Evolutionary conservation across 164 flowering plant species (phyloP).

Genomic region (Vitis riparia): DNA sequence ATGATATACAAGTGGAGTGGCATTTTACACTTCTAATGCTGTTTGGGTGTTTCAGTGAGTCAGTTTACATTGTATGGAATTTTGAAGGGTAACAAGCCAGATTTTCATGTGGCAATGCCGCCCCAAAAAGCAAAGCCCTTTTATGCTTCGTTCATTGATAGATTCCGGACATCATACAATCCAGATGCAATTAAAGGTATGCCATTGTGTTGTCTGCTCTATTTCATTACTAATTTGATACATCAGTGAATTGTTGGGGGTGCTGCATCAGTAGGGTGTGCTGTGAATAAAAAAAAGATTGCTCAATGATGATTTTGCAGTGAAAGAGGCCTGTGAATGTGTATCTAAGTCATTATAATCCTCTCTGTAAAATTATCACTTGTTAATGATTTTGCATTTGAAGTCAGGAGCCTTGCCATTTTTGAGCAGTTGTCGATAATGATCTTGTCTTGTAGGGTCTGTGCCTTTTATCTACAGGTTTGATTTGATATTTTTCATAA

Average conservation of each 20-base stretch:
- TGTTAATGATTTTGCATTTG: neutral
- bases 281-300: too few species aligned
- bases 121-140: conserved; percentile 85
- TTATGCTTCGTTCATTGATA: conserved; percentile 77
- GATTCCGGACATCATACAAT: conserved; percentile 59
- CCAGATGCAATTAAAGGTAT: conserved; percentile 71
- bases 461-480: neutral
- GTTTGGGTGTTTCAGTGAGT: conserved; percentile 60
- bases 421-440: neutral
- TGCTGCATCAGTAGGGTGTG: too few species aligned
- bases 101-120: conserved; percentile 97
- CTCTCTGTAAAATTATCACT: neutral
- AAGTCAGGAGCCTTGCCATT: neutral
- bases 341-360: too few species aligned
- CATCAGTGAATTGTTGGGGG: neutral
- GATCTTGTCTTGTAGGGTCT: neutral
- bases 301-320: too few species aligned
- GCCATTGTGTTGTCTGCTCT: neutral
- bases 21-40: neutral
- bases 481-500: too few species aligned
- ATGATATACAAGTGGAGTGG: neutral
- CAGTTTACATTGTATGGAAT: conserved; percentile 91
- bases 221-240: neutral
- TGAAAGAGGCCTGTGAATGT: too few species aligned
- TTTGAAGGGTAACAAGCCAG: conserved; percentile 95